phyloP scores from a whole-genome alignment of 2,329 filamentous ascomycete genomes.

The Calonectria crousiana region DNA sequence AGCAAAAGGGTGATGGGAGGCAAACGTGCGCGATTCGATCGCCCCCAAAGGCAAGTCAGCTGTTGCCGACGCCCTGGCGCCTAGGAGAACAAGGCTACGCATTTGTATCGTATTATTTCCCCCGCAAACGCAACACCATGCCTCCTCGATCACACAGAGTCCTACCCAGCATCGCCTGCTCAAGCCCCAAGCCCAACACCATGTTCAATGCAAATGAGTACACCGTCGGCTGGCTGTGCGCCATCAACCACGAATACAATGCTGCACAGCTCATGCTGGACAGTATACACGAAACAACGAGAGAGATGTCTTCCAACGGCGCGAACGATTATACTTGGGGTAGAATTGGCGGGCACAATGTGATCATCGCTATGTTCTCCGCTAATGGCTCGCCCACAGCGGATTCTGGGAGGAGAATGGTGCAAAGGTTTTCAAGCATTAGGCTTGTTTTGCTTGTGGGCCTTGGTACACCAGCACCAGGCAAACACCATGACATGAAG shows the following conservation, averaged over 20 bases:
- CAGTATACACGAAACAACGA: not conserved
- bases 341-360: not conserved
- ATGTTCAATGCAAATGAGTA: not conserved
- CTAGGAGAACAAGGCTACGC: too few relatives aligned
- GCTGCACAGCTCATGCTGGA: not conserved
- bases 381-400: too few relatives aligned
- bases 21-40: too few relatives aligned
- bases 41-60: too few relatives aligned
- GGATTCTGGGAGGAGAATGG: not conserved
- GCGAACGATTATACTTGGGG: not conserved
- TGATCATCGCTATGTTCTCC: not conserved
- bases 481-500: not conserved
- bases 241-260: not conserved
- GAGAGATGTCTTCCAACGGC: not conserved
- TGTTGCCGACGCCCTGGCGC: too few relatives aligned
- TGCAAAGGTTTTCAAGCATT: not conserved
- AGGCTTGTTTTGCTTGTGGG: not conserved
- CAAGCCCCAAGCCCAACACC: too few relatives aligned
- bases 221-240: not conserved
- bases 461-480: not conserved
- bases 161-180: too few relatives aligned
- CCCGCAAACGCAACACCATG: too few relatives aligned
- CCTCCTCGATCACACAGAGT: too few relatives aligned
- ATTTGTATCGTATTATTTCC: too few relatives aligned
- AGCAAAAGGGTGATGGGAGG: too few relatives aligned